These are phyloP conservation scores for Panus rudis DNA, from an alignment of 768 basidiomycete genomes.

Conservation along the genomic window DNA sequence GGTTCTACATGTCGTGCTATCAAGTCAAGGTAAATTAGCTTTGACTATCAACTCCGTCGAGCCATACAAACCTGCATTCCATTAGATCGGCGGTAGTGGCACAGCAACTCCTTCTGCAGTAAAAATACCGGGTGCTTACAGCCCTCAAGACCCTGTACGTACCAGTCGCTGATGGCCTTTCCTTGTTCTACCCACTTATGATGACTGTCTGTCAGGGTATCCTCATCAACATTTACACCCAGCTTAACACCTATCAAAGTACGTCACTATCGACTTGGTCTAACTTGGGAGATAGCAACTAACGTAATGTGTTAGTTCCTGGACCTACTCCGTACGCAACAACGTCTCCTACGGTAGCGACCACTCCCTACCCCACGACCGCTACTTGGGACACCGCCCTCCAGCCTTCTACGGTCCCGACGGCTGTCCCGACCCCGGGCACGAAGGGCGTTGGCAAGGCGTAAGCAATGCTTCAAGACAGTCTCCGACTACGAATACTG, in stretches of 20 bases:
- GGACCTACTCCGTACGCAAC: slow-evolving; percentile 44
- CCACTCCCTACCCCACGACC: slow-evolving; percentile 37
- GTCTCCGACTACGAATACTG: too few relatives aligned
- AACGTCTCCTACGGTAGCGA: slow-evolving; percentile 32
- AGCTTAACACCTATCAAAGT: slow-evolving; percentile 35
- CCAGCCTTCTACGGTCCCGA: slow-evolving; percentile 41
- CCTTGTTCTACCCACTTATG: neutral
- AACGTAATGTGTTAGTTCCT: slow-evolving; percentile 28
- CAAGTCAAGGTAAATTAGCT: slow-evolving; percentile 28
- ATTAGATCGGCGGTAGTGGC: slow-evolving; percentile 30
- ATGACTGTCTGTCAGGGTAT: slow-evolving; percentile 23
- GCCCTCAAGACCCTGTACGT: slow-evolving; percentile 25
- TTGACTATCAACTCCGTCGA: slow-evolving; percentile 1
- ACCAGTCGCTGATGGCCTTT: slow-evolving; percentile 4
- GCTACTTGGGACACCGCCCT: slow-evolving; percentile 44
- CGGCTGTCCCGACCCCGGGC: slow-evolving; percentile 16
- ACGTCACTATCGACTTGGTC: slow-evolving; percentile 10
- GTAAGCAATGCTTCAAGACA: too few relatives aligned
- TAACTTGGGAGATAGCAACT: slow-evolving; percentile 13
- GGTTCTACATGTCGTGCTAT: slow-evolving; percentile 42
- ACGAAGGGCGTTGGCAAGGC: slow-evolving; percentile 11
- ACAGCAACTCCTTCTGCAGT: slow-evolving; percentile 32
- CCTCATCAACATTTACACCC: slow-evolving; percentile 41
- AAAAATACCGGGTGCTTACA: slow-evolving; percentile 38
- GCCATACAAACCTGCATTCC: neutral